Evolutionary conservation across 108 stramenopile genomes (phyloP).

Genomic region (Pseudonitzschia delicatissima): DNA sequence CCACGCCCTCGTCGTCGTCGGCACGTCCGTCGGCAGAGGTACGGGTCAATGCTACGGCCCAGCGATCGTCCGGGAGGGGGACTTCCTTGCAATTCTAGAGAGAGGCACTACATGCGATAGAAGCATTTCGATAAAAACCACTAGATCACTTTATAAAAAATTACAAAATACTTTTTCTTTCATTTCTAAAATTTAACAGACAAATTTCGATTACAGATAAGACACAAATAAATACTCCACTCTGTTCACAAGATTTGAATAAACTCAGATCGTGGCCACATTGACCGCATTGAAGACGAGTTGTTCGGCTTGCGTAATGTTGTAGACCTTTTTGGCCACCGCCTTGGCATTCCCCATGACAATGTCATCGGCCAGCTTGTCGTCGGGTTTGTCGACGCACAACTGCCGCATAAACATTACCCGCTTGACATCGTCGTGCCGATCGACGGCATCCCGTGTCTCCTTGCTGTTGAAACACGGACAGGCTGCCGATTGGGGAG

Average conservation of each 20-base stretch:
- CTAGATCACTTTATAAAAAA: neutral
- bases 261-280: too few relatives aligned
- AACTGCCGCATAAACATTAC: neutral
- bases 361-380: neutral
- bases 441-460: neutral
- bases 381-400: neutral
- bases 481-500: neutral
- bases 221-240: too few relatives aligned
- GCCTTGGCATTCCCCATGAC: neutral
- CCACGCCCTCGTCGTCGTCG: neutral
- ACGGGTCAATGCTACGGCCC: neutral
- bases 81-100: slow-evolving; percentile 8
- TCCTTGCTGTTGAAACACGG: neutral
- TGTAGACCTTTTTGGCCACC: neutral
- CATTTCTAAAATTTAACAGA: neutral
- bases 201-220: too few relatives aligned
- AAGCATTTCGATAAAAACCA: neutral
- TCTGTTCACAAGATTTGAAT: too few relatives aligned
- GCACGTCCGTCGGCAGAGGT: neutral
- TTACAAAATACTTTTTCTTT: neutral
- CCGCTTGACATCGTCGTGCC: neutral
- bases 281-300: neutral
- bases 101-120: neutral
- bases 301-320: neutral
- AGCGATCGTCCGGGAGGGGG: neutral